A percentile compares a stretch with the other conserved stretches of the same genome.
These are phyloP conservation scores for Pleurotus tuoliensis DNA, from an alignment of 768 basidiomycete genomes.

Conservation along the genomic window DNA sequence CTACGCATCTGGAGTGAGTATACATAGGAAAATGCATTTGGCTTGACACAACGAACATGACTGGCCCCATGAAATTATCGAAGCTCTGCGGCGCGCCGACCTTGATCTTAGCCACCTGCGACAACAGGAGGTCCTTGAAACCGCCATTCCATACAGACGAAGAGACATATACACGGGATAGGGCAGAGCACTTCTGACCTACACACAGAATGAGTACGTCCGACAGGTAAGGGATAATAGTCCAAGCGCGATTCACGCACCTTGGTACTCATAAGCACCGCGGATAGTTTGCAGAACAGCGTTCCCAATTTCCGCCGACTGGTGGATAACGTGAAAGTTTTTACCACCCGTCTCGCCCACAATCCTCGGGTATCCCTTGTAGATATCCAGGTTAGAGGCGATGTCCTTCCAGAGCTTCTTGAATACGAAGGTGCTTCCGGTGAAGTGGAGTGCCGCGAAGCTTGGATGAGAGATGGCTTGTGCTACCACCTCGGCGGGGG, in stretches of 20 bases:
- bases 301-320: conserved; percentile 80
- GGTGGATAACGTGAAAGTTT: conserved; percentile 95
- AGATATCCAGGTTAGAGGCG: conserved; percentile 80
- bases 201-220: background rate
- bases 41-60: conserved; percentile 58
- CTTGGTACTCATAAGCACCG: conserved; percentile 94
- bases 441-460: conserved; percentile 94
- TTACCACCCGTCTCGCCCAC: conserved; percentile 99
- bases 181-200: conserved; percentile 97
- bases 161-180: conserved; percentile 90
- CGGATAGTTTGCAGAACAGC: conserved; percentile 89
- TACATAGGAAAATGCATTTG: too few relatives aligned
- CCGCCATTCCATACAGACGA: conserved; percentile 74
- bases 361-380: conserved; percentile 87
- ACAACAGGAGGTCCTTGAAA: conserved; percentile 77
- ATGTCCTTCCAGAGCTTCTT: conserved; percentile 97
- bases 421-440: conserved; percentile 93
- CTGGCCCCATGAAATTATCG: conserved; percentile 90
- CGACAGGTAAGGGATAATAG: background rate
- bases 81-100: conserved; percentile 77
- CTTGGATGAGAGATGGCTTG: conserved; percentile 74
- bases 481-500: conserved; percentile 78
- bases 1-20: conserved; percentile 29
- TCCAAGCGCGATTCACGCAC: conserved; percentile 27
- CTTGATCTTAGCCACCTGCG: conserved; percentile 79